Conservation (phyloP, 441 rosid genomes). For the Mallotus repandus region DNA sequence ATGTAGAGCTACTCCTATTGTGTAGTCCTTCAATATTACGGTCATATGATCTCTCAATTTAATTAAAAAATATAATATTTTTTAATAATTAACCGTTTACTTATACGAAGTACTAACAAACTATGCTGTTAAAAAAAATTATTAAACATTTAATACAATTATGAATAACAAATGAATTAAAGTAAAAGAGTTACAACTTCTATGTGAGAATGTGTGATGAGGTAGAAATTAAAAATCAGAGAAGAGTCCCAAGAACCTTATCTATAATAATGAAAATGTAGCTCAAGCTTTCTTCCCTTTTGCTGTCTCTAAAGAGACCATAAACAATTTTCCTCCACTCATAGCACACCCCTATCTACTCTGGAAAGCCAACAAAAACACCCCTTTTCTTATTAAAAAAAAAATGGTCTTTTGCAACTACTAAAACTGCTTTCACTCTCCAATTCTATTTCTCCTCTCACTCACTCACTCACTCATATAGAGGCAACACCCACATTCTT, state of each 20-base stretch:
- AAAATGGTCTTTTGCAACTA: slow-evolving; percentile 3
- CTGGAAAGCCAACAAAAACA: slow-evolving; percentile 46
- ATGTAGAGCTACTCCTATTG: too few relatives aligned
- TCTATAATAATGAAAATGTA: slow-evolving; percentile 27
- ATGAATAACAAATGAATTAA: too few relatives aligned
- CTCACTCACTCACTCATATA: slow-evolving; percentile 8
- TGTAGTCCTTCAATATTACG: too few relatives aligned
- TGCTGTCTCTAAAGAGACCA: slow-evolving; percentile 37
- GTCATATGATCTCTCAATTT: too few relatives aligned
- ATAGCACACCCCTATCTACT: slow-evolving; percentile 70
- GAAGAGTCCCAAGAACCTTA: slow-evolving; percentile 30
- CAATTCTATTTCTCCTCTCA: not conserved
- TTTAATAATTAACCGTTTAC: too few relatives aligned
- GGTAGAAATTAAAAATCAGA: not conserved
- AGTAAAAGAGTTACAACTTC: not conserved
- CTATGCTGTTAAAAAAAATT: too few relatives aligned
- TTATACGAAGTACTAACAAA: too few relatives aligned
- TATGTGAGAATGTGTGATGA: not conserved
- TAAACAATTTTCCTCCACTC: slow-evolving; percentile 58
- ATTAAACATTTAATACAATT: too few relatives aligned
- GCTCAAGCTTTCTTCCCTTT: slow-evolving; percentile 32
- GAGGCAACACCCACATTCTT: slow-evolving; percentile 31
- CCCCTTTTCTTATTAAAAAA: not conserved
- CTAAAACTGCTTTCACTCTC: slow-evolving; percentile 1
- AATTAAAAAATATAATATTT: too few relatives aligned